Evolutionary conservation across 2,329 filamentous ascomycete genomes (phyloP), one percentile per base, ranked within the genome.

Genomic region (Penicillium sclerotigenum): DNA sequence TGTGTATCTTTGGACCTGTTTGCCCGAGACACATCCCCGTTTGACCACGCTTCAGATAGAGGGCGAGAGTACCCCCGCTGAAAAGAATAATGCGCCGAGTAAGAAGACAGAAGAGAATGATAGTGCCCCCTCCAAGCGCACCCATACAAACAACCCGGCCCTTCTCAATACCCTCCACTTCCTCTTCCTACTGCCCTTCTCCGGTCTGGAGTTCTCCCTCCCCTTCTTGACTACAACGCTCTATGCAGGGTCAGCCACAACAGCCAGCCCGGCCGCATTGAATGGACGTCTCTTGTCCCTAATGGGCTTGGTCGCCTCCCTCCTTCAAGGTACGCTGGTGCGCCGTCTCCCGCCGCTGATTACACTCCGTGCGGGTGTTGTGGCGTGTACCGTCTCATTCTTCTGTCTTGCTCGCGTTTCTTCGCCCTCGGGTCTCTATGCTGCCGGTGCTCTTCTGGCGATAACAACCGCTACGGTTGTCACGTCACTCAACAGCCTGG

Each of bases 211-310:
- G 72, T 97, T 96, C 74, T 96, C 91, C 0, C 83, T 99, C 3
- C 92, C 94, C 0, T 99, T 99, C 73, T 92, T 99, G 85, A 97
- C 93, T 0, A 96, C 94, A 67, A 93, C 96, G 51, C 83, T 99
- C 42, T 97, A 97, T 73, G 83, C 83, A 9, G 95, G 94, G 71
- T 84, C 81, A 11, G 53, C 52, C 4, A 64, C 63, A 18, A 68
- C 68, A n/a, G 59, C 67, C 36, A 77, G 71, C 50, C 76, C 77
- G 0, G 88, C 91, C 0, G 83, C 86, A 41, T 83, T 90, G 50
- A 96, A 95, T 62, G 94, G 94, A 16, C 85, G 87, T 11, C 81
- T 99, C 2, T 85, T 99, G 2, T 93, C 94, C 6, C 94, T 89
- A 73, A 90, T 99, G 67, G 94, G 94, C 0, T 83, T 99, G 3